Evolutionary conservation across 2,329 filamentous ascomycete genomes (phyloP), one percentile per base, ranked within the genome.

Genomic region (Penicillium occitanis): DNA sequence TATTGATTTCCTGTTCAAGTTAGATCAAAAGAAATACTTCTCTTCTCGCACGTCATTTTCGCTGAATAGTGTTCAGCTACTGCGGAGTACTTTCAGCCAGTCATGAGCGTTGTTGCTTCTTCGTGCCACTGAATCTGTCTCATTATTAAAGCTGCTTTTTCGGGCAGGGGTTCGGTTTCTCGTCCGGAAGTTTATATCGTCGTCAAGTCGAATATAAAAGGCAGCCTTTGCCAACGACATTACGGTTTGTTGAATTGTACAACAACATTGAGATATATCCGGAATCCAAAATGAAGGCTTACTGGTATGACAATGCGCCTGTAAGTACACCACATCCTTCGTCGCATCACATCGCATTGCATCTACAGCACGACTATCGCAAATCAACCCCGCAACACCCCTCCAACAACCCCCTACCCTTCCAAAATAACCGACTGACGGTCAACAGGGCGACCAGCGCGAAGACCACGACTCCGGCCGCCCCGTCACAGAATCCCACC

Each of bases 381-480:
- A 33, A 33, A 25, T 33, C 30, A 33, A 33, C 70, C 44, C 67
- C 37, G 64, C 66, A 66, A 55, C 37, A 55, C 37, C 65, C 35
- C 46, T 42, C 42, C 35, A n/a, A 19, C 7, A n/a, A 8, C 11
- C 8, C 5, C 50, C 25, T 25, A 25, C 25, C 25, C 25, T 25
- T 25, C 25, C 25, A 25, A 25, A 25, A 25, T 3, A 25, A 25
- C 25, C 0, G 3, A 25, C 25, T 25, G 25, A 25, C 25, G 4
- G 25, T 25, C 25, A 25, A 25, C 76, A 96, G 92, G 93, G 92
- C 81, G 95, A 99, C 85, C 95, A 97, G 82, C 93, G 95, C 76
- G 86, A 90, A 51, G 87, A 91, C 63, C 95, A 99, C 81, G 90
- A 97, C 82, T 96, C 92, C 22, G 91, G 92, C 73, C 88, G 87